Percentiles rank a stretch among this genome's conserved stretches.
Evolutionary conservation across 441 rosid genomes (phyloP).

Genomic region (Rhodomyrtus psidioides): DNA sequence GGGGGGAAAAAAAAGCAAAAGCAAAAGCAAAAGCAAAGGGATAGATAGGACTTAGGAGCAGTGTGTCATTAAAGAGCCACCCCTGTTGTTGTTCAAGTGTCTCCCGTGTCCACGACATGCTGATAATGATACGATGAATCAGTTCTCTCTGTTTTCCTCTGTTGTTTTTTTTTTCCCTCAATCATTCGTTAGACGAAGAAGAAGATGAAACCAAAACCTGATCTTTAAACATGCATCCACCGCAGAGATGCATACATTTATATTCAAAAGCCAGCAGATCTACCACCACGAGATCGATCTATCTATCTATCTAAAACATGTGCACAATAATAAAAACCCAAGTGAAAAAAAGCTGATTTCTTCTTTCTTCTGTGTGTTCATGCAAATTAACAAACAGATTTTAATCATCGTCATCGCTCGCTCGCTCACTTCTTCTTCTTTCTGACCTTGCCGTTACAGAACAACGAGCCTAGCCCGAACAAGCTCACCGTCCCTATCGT

Average conservation of each 20-base stretch:
- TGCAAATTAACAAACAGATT: background rate
- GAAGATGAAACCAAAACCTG: background rate
- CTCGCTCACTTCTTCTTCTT: conserved; percentile 41
- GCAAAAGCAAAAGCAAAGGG: background rate
- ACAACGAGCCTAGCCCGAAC: conserved; percentile 62
- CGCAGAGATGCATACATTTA: conserved; percentile 5
- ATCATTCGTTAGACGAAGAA: background rate
- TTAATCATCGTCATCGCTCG: background rate
- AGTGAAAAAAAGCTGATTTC: conserved; percentile 12
- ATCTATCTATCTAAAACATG: conserved; percentile 6
- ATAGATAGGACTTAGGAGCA: background rate
- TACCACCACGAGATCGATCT: conserved; percentile 23
- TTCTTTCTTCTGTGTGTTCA: conserved; percentile 35
- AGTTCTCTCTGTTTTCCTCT: background rate
- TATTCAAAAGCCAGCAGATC: too few relatives aligned
- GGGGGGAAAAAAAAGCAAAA: background rate
- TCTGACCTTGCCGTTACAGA: conserved; percentile 65
- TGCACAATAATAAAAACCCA: background rate
- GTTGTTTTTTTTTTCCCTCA: conserved; percentile 6
- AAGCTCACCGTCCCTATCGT: conserved; percentile 57
- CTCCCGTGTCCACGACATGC: conserved; percentile 23
- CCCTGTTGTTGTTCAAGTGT: conserved; percentile 23
- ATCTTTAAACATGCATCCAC: background rate
- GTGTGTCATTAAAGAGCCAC: background rate
- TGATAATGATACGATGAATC: conserved; percentile 10